A percentile compares a stretch with the other conserved stretches of the same genome.
phyloP scores from a whole-genome alignment of 1,284 basidiomycete species.

The Heliocybe sulcata region DNA sequence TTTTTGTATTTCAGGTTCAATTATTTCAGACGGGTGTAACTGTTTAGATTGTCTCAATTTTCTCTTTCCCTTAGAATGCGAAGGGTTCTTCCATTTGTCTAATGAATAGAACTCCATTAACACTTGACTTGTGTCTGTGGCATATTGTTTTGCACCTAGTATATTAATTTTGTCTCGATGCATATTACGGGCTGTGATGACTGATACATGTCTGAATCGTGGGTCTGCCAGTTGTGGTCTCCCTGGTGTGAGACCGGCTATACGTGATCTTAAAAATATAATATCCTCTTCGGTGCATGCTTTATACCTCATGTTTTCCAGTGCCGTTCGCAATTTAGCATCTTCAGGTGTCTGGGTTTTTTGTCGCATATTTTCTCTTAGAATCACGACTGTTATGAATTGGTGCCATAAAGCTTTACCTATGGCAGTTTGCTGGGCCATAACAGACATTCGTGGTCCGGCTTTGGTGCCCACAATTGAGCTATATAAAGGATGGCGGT shows the following conservation, averaged over 20 bases:
- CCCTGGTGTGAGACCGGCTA: conserved; percentile 7
- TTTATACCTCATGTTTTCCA: conserved; percentile 27
- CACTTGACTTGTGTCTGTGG: conserved; percentile 19
- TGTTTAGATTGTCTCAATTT: conserved; percentile 1
- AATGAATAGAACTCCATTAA: conserved; percentile 21
- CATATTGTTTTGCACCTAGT: conserved; percentile 19
- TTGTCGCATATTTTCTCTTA: conserved; percentile 31
- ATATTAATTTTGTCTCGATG: conserved; percentile 20
- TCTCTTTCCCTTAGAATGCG: not conserved
- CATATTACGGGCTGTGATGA: too few relatives aligned
- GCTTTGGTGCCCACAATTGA: conserved; percentile 6
- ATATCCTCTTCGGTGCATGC: conserved; percentile 26
- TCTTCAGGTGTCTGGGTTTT: conserved; percentile 15
- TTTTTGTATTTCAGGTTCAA: not conserved
- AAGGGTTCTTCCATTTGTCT: conserved; percentile 11
- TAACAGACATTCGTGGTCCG: conserved; percentile 1
- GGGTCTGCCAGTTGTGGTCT: conserved; percentile 13
- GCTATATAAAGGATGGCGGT: conserved; percentile 14
- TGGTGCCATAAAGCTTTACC: conserved; percentile 28
- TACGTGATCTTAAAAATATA: conserved; percentile 16
- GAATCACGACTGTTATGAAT: conserved; percentile 25
- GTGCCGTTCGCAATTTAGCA: conserved; percentile 16
- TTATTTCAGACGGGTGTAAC: not conserved
- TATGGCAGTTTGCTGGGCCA: conserved; percentile 18
- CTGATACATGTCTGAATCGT: conserved; percentile 20